phyloP scores from a whole-genome alignment of 2,329 filamentous ascomycete genomes.

The Aspergillus piperis region DNA sequence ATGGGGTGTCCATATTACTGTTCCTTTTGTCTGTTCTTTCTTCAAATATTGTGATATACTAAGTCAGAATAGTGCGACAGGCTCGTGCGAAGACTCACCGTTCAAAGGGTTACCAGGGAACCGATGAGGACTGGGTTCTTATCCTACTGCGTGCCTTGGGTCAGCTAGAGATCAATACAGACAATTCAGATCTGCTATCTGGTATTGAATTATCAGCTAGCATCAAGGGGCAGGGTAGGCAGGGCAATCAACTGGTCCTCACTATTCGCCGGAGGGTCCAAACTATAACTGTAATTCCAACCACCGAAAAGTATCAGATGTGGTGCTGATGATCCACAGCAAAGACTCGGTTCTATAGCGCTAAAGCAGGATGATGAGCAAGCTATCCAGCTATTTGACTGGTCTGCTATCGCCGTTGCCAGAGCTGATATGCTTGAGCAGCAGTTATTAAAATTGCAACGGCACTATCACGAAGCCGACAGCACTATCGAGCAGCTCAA shows the following conservation, averaged over 20 bases:
- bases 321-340: constrained; percentile 34
- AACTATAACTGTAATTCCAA: constrained; percentile 50
- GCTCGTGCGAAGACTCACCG: constrained; percentile 40
- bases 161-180: constrained; percentile 24
- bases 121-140: constrained; percentile 44
- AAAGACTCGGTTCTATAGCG: constrained; percentile 57
- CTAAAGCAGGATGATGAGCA: constrained; percentile 56
- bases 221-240: constrained; percentile 27
- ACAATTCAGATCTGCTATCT: constrained; percentile 21
- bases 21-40: neutral
- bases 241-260: constrained; percentile 40
- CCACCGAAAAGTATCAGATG: neutral
- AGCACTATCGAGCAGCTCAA: constrained; percentile 54
- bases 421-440: constrained; percentile 46
- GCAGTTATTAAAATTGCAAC: constrained; percentile 45
- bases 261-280: constrained; percentile 47
- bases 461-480: constrained; percentile 48
- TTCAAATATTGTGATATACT: constrained; percentile 9
- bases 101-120: constrained; percentile 46
- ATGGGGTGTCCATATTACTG: constrained; percentile 13
- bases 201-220: constrained; percentile 38
- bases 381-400: constrained; percentile 59
- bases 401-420: constrained; percentile 53
- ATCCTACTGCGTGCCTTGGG: constrained; percentile 40
- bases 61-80: constrained; percentile 38